These are phyloP conservation scores for Coniophora puteana DNA, from an alignment of 1,284 basidiomycete genomes.

Conservation along the genomic window DNA sequence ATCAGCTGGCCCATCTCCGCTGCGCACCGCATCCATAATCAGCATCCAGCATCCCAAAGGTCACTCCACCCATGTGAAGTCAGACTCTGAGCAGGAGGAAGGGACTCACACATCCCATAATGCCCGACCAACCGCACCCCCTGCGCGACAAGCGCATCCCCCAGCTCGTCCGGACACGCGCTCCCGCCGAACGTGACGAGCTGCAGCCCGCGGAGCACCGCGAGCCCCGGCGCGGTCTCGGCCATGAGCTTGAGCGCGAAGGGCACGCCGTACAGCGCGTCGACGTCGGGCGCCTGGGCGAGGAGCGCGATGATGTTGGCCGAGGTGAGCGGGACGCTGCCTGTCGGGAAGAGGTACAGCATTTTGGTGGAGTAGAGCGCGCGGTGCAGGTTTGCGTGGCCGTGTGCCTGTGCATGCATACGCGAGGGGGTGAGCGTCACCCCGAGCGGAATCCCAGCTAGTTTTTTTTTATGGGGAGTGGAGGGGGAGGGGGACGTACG, in stretches of 20 bases:
- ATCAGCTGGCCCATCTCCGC: slow-evolving; percentile 41
- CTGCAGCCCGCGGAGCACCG: slow-evolving; percentile 43
- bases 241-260: slow-evolving; percentile 40
- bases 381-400: slow-evolving; percentile 25
- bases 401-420: slow-evolving; percentile 12
- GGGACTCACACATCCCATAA: slow-evolving; percentile 42
- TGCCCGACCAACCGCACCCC: slow-evolving; percentile 53
- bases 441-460: too few species aligned
- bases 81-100: too few species aligned
- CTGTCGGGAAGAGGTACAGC: slow-evolving; percentile 47
- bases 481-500: slow-evolving; percentile 27
- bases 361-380: slow-evolving; percentile 38
- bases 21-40: slow-evolving; percentile 1
- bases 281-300: slow-evolving; percentile 14
- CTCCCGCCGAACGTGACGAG: slow-evolving; percentile 48
- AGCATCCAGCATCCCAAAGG: slow-evolving; percentile 3
- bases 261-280: slow-evolving; percentile 17
- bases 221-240: slow-evolving; percentile 47
- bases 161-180: slow-evolving; percentile 46
- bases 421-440: slow-evolving; percentile 3
- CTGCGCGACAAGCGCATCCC: slow-evolving; percentile 46
- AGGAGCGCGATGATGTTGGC: slow-evolving; percentile 39
- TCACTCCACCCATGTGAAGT: slow-evolving; percentile 26
- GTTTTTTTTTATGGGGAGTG: too few species aligned
- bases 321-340: slow-evolving; percentile 48